Evolutionary conservation across 2,329 filamentous ascomycete genomes (phyloP).

Genomic region (Cladosporium austrohemisphaericum): DNA sequence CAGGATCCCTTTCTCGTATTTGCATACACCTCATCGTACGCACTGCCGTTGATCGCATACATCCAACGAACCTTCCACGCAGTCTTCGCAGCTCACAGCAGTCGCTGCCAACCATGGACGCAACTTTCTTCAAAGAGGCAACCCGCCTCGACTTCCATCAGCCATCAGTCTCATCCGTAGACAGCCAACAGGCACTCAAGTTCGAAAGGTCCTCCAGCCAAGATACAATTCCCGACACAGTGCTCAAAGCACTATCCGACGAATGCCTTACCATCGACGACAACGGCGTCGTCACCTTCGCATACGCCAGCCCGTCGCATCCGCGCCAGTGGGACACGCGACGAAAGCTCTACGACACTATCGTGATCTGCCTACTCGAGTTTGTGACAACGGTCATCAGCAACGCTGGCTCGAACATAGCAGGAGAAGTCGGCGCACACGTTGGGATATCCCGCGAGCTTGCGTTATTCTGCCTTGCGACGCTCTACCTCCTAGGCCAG

Average conservation of each 20-base stretch:
- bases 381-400: constrained; percentile 21
- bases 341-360: constrained; percentile 20
- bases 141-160: too few species aligned
- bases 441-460: constrained; percentile 10
- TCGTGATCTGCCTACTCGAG: constrained; percentile 24
- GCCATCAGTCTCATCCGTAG: too few species aligned
- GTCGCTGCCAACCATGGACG: too few species aligned
- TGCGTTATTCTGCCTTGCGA: constrained; percentile 14
- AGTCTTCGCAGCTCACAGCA: too few species aligned
- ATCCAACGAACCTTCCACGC: too few species aligned
- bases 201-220: background rate
- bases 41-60: too few species aligned
- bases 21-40: too few species aligned
- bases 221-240: background rate
- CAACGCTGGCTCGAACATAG: constrained; percentile 18
- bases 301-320: constrained; percentile 15
- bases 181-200: too few species aligned
- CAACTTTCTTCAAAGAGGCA: too few species aligned
- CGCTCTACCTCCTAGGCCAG: constrained; percentile 36
- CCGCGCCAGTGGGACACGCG: constrained; percentile 19
- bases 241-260: background rate
- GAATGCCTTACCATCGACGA: constrained; percentile 9
- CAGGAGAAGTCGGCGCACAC: background rate
- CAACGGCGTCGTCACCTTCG: constrained; percentile 20
- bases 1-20: too few species aligned